A percentile compares a stretch with the other conserved stretches of the same genome.
Evolutionary conservation across 2,329 filamentous ascomycete genomes (phyloP).

Genomic region (Coniochaeta sp.): DNA sequence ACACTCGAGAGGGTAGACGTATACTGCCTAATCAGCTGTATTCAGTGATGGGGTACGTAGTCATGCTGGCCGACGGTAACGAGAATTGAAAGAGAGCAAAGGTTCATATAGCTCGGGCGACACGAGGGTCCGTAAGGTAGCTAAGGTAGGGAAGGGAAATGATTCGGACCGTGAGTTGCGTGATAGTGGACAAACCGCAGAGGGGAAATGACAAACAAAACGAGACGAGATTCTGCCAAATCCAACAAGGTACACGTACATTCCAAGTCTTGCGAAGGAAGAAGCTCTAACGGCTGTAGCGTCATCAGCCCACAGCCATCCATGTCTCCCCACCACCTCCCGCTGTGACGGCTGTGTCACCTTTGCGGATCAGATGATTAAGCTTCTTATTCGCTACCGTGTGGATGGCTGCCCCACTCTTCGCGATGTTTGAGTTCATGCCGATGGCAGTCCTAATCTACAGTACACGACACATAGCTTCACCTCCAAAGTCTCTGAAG

Average conservation of each 20-base stretch:
- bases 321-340: neutral
- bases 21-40: neutral
- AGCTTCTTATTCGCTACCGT: neutral
- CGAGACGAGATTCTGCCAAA: neutral
- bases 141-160: neutral
- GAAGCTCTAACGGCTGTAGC: neutral
- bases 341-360: neutral
- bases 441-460: no score
- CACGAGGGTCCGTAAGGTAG: neutral
- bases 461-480: no score
- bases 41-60: neutral
- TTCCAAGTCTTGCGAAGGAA: neutral
- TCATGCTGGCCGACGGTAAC: no score
- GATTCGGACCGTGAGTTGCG: neutral
- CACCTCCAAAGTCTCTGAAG: neutral
- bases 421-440: neutral
- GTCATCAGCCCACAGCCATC: constrained; percentile 1
- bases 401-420: neutral
- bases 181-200: neutral
- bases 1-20: neutral
- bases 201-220: neutral
- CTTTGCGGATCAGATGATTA: neutral
- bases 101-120: neutral
- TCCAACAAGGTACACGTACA: neutral
- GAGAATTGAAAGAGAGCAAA: neutral